phyloP scores from a whole-genome alignment of 495 filamentous ascomycete genomes.

The Ascobolus immersus region DNA sequence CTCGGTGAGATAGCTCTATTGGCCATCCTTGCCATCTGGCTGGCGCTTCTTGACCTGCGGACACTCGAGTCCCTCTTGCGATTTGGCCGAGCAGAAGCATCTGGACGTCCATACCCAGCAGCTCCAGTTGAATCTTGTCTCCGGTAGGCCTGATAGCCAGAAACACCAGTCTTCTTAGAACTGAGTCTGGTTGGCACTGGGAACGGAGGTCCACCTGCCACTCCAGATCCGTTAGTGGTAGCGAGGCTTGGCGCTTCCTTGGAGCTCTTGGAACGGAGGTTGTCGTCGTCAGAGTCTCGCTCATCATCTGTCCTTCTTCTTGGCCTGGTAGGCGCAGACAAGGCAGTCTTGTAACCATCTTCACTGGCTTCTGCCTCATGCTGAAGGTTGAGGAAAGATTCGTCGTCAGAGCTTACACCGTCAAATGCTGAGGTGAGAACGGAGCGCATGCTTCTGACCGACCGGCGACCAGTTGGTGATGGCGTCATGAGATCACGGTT shows the following conservation, averaged over 20 bases:
- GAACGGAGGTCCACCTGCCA: slow-evolving; percentile 40
- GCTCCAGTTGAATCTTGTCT: too few species aligned
- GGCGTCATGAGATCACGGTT: too few species aligned
- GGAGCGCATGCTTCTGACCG: too few species aligned
- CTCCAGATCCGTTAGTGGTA: neutral
- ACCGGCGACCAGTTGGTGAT: too few species aligned
- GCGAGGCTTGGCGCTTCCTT: slow-evolving; percentile 17
- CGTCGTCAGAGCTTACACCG: too few species aligned
- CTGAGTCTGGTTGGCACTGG: slow-evolving; percentile 75
- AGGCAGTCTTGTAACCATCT: slow-evolving; percentile 35
- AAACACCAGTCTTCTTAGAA: slow-evolving; percentile 48
- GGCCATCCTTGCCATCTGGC: slow-evolving; percentile 31
- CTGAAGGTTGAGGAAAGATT: too few species aligned
- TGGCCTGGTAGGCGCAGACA: slow-evolving; percentile 32
- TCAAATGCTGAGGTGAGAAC: too few species aligned
- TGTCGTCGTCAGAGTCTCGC: slow-evolving; percentile 7
- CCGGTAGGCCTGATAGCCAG: too few species aligned
- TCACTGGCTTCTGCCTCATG: slow-evolving; percentile 36
- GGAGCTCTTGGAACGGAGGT: slow-evolving; percentile 58
- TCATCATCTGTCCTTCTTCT: slow-evolving; percentile 10
- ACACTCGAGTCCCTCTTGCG: slow-evolving; percentile 15
- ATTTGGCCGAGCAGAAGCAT: neutral
- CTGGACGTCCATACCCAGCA: slow-evolving; percentile 51
- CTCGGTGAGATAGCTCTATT: slow-evolving; percentile 38
- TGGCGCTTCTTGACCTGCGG: slow-evolving; percentile 62